Percentiles rank a stretch among this genome's conserved stretches.
Conservation (phyloP, 2,329 filamentous ascomycete species). For the Botrytis fragariae region DNA sequence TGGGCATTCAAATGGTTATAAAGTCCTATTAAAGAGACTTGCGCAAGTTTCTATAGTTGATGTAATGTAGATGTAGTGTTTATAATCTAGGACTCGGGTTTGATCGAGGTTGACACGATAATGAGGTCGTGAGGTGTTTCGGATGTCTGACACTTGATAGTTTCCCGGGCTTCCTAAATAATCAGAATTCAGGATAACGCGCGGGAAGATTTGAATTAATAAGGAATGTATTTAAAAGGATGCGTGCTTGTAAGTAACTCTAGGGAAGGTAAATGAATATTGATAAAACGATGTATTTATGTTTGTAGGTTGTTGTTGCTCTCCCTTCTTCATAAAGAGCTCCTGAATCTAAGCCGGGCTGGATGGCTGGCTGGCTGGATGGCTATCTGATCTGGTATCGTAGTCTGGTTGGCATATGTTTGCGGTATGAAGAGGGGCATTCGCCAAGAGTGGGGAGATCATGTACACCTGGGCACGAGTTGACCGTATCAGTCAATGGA, state of each 20-base stretch:
- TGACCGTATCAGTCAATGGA: neutral
- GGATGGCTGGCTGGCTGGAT: neutral
- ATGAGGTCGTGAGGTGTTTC: conserved; percentile 20
- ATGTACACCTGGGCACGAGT: conserved; percentile 4
- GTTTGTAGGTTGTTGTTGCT: conserved; percentile 18
- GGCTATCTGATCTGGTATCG: conserved; percentile 1
- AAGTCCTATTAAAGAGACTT: neutral
- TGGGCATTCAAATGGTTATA: conserved; percentile 39
- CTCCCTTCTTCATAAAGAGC: conserved; percentile 14
- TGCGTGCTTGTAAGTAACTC: neutral
- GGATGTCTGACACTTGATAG: conserved; percentile 12
- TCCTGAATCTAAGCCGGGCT: conserved; percentile 17
- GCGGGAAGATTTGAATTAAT: conserved; percentile 22
- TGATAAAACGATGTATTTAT: conserved; percentile 11
- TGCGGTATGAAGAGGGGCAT: conserved; percentile 15
- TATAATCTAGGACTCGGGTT: conserved; percentile 20
- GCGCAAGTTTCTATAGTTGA: neutral
- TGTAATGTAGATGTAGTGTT: conserved; percentile 1
- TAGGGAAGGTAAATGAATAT: neutral
- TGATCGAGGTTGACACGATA: conserved; percentile 7
- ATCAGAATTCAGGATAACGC: conserved; percentile 31
- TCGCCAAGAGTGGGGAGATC: conserved; percentile 17
- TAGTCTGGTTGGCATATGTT: conserved; percentile 10
- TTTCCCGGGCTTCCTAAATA: conserved; percentile 31
- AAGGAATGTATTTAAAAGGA: conserved; percentile 1